These are phyloP conservation scores for Lithospermum erythrorhizon DNA, from an alignment of 257 asterid genomes.

Conservation along the genomic window DNA sequence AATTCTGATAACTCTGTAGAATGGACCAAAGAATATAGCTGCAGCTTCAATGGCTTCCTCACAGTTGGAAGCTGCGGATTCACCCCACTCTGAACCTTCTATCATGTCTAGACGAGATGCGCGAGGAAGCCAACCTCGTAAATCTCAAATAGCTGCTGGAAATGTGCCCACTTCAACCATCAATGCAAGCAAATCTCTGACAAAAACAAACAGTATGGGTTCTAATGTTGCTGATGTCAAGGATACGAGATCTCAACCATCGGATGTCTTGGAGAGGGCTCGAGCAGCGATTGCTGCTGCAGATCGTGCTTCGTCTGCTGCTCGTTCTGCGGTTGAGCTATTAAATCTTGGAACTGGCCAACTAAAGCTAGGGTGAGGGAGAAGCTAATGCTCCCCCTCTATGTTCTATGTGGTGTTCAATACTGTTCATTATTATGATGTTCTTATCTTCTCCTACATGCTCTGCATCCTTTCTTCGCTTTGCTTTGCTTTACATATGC, in stretches of 20 bases:
- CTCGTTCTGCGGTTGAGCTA: constrained; percentile 77
- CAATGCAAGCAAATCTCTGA: constrained; percentile 14
- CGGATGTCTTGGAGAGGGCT: constrained; percentile 57
- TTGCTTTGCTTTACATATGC: neutral
- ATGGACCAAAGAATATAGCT: constrained; percentile 69
- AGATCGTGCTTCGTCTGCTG: constrained; percentile 89
- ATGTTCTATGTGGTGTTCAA: neutral
- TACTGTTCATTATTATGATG: too few relatives aligned
- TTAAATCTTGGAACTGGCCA: constrained; percentile 30
- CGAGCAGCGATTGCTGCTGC: constrained; percentile 80
- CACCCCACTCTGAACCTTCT: constrained; percentile 13
- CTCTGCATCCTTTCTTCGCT: too few relatives aligned
- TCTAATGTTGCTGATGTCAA: constrained; percentile 13
- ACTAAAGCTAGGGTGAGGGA: constrained; percentile 23
- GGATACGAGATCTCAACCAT: constrained; percentile 25
- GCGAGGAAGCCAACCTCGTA: constrained; percentile 5
- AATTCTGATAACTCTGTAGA: constrained; percentile 23
- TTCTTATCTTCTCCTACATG: too few relatives aligned
- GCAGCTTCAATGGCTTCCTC: constrained; percentile 18
- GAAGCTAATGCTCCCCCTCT: constrained; percentile 9
- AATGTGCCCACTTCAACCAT: constrained; percentile 16
- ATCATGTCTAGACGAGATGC: constrained; percentile 20
- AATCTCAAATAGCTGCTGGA: constrained; percentile 23
- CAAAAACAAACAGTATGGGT: constrained; percentile 14
- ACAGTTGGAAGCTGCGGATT: constrained; percentile 13